Evolutionary conservation across 208 protist species (phyloP).

Genomic region (Acanthamoeba culbertsoni): DNA sequence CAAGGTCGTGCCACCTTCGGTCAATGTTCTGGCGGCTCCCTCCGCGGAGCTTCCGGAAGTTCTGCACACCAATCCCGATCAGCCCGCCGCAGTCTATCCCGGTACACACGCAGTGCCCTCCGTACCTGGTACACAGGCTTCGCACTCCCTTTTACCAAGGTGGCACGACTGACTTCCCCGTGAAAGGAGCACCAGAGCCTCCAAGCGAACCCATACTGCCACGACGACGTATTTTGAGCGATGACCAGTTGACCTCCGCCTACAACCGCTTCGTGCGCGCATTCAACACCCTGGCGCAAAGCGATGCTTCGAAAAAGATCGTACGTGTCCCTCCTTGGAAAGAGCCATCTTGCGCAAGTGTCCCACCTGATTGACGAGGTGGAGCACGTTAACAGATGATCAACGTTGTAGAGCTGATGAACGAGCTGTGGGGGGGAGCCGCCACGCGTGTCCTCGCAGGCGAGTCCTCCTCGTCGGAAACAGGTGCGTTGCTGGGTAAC

Average conservation of each 20-base stretch:
- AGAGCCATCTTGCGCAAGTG: no score
- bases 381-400: no score
- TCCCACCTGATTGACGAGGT: no score
- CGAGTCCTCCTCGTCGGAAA: neutral
- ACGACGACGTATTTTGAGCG: neutral
- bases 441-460: neutral
- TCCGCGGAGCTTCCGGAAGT: neutral
- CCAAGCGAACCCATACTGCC: neutral
- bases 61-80: neutral
- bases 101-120: neutral
- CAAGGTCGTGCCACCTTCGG: neutral
- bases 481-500: neutral
- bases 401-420: neutral
- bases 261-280: neutral
- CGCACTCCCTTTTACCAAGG: neutral
- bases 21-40: neutral
- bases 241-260: neutral
- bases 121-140: neutral
- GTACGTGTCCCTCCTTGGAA: no score
- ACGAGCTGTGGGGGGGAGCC: neutral
- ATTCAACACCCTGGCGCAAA: neutral
- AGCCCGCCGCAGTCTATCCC: neutral
- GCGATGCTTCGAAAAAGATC: neutral
- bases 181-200: neutral
- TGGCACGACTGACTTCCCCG: no score